Conservation (phyloP, 2,329 filamentous ascomycete genomes). For the Fusarium pseudograminearum region DNA sequence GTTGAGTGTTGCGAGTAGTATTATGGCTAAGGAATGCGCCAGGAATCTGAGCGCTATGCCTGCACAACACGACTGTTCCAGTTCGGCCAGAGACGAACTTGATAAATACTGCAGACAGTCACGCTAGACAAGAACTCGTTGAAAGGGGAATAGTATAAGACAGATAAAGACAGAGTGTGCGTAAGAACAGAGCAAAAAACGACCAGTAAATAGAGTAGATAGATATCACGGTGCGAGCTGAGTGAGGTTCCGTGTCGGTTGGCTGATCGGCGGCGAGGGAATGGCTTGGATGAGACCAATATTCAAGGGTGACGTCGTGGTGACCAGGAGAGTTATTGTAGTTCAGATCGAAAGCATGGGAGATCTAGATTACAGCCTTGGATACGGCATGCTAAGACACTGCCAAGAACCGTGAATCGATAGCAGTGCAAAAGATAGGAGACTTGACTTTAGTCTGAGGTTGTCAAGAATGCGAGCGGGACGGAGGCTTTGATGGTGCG, state of each 20-base stretch:
- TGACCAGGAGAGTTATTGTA: slow-evolving; percentile 28
- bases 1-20: slow-evolving; percentile 23
- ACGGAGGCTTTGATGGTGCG: slow-evolving; percentile 32
- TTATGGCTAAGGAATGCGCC: slow-evolving; percentile 20
- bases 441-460: not conserved
- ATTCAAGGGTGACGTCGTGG: slow-evolving; percentile 39
- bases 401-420: slow-evolving; percentile 31
- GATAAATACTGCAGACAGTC: slow-evolving; percentile 38
- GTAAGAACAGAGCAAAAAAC: slow-evolving; percentile 2
- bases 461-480: slow-evolving; percentile 8
- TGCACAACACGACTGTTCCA: slow-evolving; percentile 18
- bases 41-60: slow-evolving; percentile 8
- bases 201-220: not conserved
- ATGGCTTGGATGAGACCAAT: slow-evolving; percentile 34
- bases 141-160: slow-evolving; percentile 5
- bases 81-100: slow-evolving; percentile 14
- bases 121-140: slow-evolving; percentile 29
- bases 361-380: slow-evolving; percentile 43
- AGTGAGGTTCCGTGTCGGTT: slow-evolving; percentile 27
- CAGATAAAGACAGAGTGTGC: slow-evolving; percentile 13
- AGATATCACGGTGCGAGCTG: slow-evolving; percentile 35
- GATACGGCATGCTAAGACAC: slow-evolving; percentile 36
- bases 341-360: slow-evolving; percentile 32
- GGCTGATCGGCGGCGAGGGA: slow-evolving; percentile 34
- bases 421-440: slow-evolving; percentile 13